A percentile compares a stretch with the other conserved stretches of the same genome.
Evolutionary conservation across 257 asterid genomes (phyloP).

Genomic region (Scutellaria galericulata): DNA sequence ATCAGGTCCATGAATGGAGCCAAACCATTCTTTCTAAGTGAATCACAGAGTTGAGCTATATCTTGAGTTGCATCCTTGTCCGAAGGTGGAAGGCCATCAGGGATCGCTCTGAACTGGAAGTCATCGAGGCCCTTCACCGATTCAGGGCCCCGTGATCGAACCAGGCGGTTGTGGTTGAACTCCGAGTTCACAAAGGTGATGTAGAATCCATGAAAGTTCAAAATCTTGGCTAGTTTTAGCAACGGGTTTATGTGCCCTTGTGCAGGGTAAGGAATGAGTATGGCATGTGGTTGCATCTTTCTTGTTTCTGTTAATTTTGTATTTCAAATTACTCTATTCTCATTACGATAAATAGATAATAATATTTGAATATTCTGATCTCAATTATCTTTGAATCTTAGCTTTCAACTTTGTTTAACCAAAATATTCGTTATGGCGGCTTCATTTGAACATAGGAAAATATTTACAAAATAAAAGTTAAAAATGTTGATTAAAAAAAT

Average conservation of each 20-base stretch:
- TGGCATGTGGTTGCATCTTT: conserved; percentile 29
- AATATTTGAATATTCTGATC: neutral
- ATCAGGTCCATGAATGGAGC: conserved; percentile 32
- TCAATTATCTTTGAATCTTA: too few species aligned
- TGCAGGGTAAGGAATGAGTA: conserved; percentile 37
- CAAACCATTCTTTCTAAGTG: neutral
- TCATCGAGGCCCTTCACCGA: conserved; percentile 22
- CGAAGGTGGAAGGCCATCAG: conserved; percentile 43
- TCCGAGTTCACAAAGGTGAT: conserved; percentile 37
- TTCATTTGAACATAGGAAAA: too few species aligned
- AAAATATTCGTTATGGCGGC: too few species aligned
- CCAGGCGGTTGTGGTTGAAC: conserved; percentile 36
- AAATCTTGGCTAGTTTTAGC: conserved; percentile 31
- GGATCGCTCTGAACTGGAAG: conserved; percentile 36
- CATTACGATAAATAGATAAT: neutral
- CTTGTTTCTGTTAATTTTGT: neutral
- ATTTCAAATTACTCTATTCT: neutral
- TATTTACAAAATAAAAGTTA: too few species aligned
- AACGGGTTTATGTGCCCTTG: conserved; percentile 41
- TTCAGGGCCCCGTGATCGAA: conserved; percentile 28
- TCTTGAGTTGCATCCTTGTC: conserved; percentile 38
- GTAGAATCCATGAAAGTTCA: conserved; percentile 33
- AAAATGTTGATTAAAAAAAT: neutral
- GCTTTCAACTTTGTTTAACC: too few species aligned
- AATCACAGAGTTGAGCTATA: conserved; percentile 28